phyloP scores from a whole-genome alignment of 2,329 filamentous ascomycete species.

The Apiospora kogelbergensis region DNA sequence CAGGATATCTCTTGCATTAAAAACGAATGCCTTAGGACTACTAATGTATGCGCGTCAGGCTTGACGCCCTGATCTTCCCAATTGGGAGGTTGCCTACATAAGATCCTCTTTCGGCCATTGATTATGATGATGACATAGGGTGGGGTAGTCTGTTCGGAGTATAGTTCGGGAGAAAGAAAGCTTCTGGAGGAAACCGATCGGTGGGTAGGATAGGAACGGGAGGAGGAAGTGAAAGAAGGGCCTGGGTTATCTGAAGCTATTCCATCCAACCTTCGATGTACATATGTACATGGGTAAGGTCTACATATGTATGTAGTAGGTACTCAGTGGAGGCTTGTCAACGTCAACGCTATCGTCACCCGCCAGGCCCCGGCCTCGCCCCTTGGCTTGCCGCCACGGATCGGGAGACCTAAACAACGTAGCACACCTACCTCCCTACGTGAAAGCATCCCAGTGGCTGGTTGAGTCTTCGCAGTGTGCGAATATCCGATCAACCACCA shows the following conservation, averaged over 20 bases:
- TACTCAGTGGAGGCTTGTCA: not conserved
- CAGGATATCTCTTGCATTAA: not conserved
- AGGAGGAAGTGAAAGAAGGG: not conserved
- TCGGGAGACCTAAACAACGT: not conserved
- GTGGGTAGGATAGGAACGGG: not conserved
- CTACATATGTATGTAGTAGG: too few species aligned
- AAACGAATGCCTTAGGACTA: not conserved
- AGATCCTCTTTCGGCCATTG: not conserved
- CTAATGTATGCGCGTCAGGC: not conserved
- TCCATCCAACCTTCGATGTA: not conserved
- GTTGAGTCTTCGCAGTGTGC: not conserved
- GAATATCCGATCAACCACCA: too few species aligned
- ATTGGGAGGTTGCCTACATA: not conserved
- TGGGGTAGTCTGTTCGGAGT: not conserved
- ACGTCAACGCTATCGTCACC: not conserved
- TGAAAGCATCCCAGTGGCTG: not conserved
- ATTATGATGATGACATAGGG: not conserved
- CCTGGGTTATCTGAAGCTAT: not conserved
- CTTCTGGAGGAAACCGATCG: not conserved
- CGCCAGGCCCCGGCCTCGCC: not conserved
- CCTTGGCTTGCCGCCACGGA: not conserved
- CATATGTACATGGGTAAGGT: slow-evolving; percentile 1
- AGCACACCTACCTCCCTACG: too few species aligned
- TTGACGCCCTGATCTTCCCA: not conserved
- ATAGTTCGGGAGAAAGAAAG: not conserved